Conservation (phyloP, 2,329 filamentous ascomycete species). For the Colletotrichum sp. region DNA sequence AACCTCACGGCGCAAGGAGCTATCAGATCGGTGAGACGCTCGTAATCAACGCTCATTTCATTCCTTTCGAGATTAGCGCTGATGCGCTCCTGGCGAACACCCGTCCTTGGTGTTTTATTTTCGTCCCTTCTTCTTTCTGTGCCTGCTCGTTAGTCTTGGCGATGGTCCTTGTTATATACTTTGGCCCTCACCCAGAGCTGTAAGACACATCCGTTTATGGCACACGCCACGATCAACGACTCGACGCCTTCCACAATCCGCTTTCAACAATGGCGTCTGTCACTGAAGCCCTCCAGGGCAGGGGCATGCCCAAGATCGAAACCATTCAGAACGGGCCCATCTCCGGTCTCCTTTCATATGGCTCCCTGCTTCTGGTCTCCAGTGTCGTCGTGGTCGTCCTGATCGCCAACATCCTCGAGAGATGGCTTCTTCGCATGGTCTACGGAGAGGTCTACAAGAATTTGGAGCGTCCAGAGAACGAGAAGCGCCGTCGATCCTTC, state of each 20-base stretch:
- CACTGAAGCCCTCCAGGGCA: neutral
- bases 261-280: neutral
- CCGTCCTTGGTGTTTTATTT: neutral
- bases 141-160: neutral
- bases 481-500: slow-evolving; percentile 21
- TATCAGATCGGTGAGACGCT: neutral
- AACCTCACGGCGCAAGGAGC: neutral
- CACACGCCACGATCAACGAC: neutral
- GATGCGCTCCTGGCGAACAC: neutral
- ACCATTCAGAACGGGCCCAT: slow-evolving; percentile 11
- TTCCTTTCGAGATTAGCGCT: neutral
- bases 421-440: slow-evolving; percentile 9
- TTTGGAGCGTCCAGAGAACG: slow-evolving; percentile 5
- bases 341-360: neutral
- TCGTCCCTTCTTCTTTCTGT: neutral
- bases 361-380: slow-evolving; percentile 16
- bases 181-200: neutral
- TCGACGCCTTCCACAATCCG: neutral
- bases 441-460: slow-evolving; percentile 8
- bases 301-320: slow-evolving; percentile 11
- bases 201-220: neutral
- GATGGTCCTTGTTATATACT: neutral
- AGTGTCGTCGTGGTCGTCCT: slow-evolving; percentile 14
- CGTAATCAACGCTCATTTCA: neutral
- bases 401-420: slow-evolving; percentile 18